Evolutionary conservation across 2,329 filamentous ascomycete genomes (phyloP), one percentile per base, ranked within the genome.

Genomic region (Raffaelea ambrosiae): DNA sequence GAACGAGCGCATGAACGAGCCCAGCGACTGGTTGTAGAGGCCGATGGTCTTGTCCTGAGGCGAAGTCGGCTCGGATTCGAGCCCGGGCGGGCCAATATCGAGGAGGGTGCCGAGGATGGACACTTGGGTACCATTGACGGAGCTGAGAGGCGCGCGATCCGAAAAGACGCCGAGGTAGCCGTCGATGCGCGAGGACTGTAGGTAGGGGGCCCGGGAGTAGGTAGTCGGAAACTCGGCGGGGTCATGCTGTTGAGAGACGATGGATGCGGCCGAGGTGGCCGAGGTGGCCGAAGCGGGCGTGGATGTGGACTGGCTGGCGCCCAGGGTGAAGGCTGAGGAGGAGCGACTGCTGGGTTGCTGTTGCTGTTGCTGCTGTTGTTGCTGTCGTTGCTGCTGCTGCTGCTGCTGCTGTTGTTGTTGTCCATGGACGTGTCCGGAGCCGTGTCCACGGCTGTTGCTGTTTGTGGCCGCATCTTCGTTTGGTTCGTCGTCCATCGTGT

Each of bases 21-120:
- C 75, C 45, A 86, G 79, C 0, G 86, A 90, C 60, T 86, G 85
- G 64, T 85, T 84, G 63, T 83, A 83, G 10, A 81, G 59, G 3
- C 52, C 50, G 71, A 72, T 26, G 66, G 45, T 47, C 38, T 51
- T 50, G 33, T 35, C 20, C 39, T 46, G 47, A 23, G 35, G 35
- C 8, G 44, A n/a, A 14, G 47, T 38, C 4, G 49, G 46, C 9
- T 53, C 48, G 1, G 48, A 42, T 39, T 53, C 51, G 13, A 10
- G 16, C 26, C 39, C 74, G 56, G 61, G 65, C 51, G 62, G 79
- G 13, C 84, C 81, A 39, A 91, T 77, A 62, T 94, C 85, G 57
- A 93, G 84, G 41, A 86, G 83, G 55, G 84, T 85, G 31, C 87
- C 88, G 39, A 93, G 78, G 46, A 94, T 79, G 1, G 85, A 83